These are phyloP conservation scores for Akebia trifoliata DNA, from an alignment of 164 flowering plant species.

Conservation along the genomic window DNA sequence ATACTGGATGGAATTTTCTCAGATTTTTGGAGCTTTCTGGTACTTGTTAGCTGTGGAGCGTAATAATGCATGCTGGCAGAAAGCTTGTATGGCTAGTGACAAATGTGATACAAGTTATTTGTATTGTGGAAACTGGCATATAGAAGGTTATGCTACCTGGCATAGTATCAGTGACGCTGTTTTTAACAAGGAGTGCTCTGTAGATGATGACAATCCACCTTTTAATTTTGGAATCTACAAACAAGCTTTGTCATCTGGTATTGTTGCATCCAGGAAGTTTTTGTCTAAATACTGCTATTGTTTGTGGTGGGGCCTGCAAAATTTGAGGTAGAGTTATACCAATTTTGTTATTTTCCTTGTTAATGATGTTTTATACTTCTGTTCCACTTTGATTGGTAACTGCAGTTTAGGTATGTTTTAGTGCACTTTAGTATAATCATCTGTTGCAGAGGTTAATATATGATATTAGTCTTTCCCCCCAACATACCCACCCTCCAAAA, in stretches of 20 bases:
- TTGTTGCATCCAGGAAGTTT: constrained; percentile 56
- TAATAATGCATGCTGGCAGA: constrained; percentile 78
- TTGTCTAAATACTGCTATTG: constrained; percentile 79
- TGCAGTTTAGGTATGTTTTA: too few relatives aligned
- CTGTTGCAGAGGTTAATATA: too few relatives aligned
- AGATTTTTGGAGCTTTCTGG: constrained; percentile 94
- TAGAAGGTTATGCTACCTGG: constrained; percentile 55
- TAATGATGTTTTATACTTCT: too few relatives aligned
- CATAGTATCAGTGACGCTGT: constrained; percentile 23
- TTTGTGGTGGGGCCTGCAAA: constrained; percentile 3
- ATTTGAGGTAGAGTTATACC: too few relatives aligned
- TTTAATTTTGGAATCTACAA: constrained; percentile 84
- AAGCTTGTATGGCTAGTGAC: constrained; percentile 36
- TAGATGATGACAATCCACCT: constrained; percentile 33
- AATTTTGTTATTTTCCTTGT: too few relatives aligned
- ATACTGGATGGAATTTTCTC: constrained; percentile 17
- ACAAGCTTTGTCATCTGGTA: constrained; percentile 66
- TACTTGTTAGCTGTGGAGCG: constrained; percentile 80
- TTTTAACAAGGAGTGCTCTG: constrained; percentile 40
- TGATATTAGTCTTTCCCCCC: too few relatives aligned
- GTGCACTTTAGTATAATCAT: too few relatives aligned
- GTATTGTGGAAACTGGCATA: constrained; percentile 65
- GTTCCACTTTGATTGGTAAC: too few relatives aligned
- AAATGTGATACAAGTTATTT: constrained; percentile 46
- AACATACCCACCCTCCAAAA: too few relatives aligned